phyloP scores from a whole-genome alignment of 768 basidiomycete genomes.

The Agrocybe pediades region DNA sequence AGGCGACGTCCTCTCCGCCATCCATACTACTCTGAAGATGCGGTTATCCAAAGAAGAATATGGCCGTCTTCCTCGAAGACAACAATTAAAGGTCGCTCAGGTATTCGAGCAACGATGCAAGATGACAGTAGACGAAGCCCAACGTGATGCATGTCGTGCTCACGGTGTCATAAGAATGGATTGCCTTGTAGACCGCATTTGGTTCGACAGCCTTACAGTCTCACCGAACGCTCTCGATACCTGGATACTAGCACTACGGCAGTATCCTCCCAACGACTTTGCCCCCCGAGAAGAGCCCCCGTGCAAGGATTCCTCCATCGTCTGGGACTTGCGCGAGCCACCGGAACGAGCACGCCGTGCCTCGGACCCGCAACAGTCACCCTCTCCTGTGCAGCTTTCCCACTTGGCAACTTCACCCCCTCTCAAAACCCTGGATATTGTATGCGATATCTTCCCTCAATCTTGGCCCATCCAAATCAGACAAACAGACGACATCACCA shows the following conservation, averaged over 20 bases:
- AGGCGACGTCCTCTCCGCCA: conserved; percentile 47
- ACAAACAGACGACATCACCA: conserved; percentile 47
- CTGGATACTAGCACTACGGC: neutral
- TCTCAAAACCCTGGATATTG: conserved; percentile 37
- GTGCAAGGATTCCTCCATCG: conserved; percentile 30
- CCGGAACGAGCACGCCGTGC: conserved; percentile 31
- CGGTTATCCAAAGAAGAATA: conserved; percentile 44
- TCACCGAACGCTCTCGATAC: neutral
- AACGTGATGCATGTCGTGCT: neutral
- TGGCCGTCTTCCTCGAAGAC: conserved; percentile 28
- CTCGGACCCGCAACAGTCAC: conserved; percentile 6
- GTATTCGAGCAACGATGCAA: neutral
- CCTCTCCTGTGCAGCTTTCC: conserved; percentile 34
- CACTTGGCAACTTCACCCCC: conserved; percentile 47
- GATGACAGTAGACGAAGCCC: neutral
- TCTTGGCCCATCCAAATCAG: conserved; percentile 42
- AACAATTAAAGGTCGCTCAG: neutral
- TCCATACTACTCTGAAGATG: conserved; percentile 36
- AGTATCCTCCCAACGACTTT: neutral
- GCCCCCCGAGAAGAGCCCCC: neutral
- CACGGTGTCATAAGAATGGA: neutral
- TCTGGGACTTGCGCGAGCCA: conserved; percentile 53
- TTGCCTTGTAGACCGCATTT: neutral
- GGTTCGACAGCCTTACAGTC: neutral
- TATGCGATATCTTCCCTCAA: conserved; percentile 47